Base-by-base conservation (phyloP, 257 asterid species). In the Penstemon davidsonii region DNA sequence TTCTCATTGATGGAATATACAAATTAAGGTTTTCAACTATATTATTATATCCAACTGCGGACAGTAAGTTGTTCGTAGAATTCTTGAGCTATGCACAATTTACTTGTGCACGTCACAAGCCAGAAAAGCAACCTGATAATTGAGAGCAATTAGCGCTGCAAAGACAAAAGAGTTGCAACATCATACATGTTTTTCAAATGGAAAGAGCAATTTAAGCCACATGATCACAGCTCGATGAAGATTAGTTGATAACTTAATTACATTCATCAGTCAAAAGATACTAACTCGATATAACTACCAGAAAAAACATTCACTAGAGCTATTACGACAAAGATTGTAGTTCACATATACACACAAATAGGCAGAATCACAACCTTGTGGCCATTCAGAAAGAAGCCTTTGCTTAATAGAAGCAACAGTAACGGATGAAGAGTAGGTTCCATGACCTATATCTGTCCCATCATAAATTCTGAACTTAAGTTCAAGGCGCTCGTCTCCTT, bases 401-500 rank as follows among this genome's bases (percentile, higher is more conserved):
- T 83, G 86, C 66, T 82, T 84, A 61, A 85, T 86, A 46, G 76
- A 55, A 15, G 83, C 79, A 73, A 81, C 50, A 15, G 84, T 69
- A 56, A 76, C 76, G 41, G 89, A 85, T 7, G 83, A 70, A 36
- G 79, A 49, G 73, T 87, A 85, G 42, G 83, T 75, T 43, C 79
- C 79, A 49, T 85, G 87, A 43, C 87, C 79, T 66, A 85, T 87
- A 76, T 83, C 89, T 19, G 95, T 83, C 74, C 95, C 89, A 67
- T 87, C 95, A 51, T 71, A 87, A 65, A 87, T 81, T 74, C 91
- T 81, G 79, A 85, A 87, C 79, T 83, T 87, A 51, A 87, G 87
- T 73, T 83, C 85, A 55, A 87, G 60, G 56, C 39, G 61, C 54
- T 74, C 81, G 47, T 75, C 84, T 71, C 74, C 87, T 67, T 81